These are phyloP conservation scores for Annona squamosa DNA, from an alignment of 164 flowering plant genomes.

Conservation along the genomic window DNA sequence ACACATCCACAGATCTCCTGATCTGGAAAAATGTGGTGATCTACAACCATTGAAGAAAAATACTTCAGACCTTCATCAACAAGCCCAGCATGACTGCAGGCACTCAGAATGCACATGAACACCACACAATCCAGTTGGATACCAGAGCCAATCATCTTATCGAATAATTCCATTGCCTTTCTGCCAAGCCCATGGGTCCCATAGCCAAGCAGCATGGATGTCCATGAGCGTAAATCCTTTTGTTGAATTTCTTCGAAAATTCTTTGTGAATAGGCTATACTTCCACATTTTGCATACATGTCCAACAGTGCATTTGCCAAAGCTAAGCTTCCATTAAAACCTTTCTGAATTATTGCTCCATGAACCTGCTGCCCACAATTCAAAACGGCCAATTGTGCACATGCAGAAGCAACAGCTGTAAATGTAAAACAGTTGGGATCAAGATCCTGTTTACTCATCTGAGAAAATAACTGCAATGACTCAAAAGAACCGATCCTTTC, in stretches of 20 bases:
- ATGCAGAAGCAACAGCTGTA: constrained; percentile 52
- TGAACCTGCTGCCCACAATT: constrained; percentile 72
- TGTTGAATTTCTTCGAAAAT: constrained; percentile 40
- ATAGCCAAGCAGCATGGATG: constrained; percentile 85
- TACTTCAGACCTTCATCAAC: constrained; percentile 60
- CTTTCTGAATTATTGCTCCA: constrained; percentile 44
- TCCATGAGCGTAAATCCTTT: constrained; percentile 71
- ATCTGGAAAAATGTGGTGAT: constrained; percentile 40
- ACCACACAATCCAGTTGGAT: constrained; percentile 53
- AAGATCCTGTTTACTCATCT: constrained; percentile 41
- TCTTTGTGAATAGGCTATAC: constrained; percentile 35
- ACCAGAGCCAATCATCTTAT: constrained; percentile 56
- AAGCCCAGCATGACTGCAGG: constrained; percentile 88
- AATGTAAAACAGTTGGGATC: constrained; percentile 70
- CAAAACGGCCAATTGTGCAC: constrained; percentile 52
- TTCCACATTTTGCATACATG: constrained; percentile 92
- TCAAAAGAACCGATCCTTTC: constrained; percentile 40
- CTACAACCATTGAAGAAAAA: constrained; percentile 39
- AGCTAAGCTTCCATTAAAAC: constrained; percentile 37
- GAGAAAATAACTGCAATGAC: constrained; percentile 45
- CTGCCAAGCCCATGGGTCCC: constrained; percentile 79
- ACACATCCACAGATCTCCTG: constrained; percentile 74
- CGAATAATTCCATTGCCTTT: constrained; percentile 63
- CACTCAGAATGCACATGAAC: constrained; percentile 62
- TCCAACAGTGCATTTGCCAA: constrained; percentile 69